These are phyloP conservation scores for Rhypophila decipiens DNA, from an alignment of 495 filamentous ascomycete genomes.

Conservation along the genomic window DNA sequence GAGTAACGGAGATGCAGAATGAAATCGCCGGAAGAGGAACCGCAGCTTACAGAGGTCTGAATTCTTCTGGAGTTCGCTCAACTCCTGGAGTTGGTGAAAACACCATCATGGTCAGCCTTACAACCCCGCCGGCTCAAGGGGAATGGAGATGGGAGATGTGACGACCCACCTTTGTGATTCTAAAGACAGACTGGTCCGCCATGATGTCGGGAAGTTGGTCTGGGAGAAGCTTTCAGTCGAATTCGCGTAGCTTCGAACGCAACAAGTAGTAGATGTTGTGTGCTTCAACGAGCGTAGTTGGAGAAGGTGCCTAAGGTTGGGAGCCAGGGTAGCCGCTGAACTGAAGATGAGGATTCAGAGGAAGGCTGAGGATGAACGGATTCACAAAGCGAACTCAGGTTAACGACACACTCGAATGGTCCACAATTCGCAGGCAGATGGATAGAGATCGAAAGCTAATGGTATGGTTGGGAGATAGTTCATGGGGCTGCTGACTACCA, in stretches of 20 bases:
- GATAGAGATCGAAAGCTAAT: too few species aligned
- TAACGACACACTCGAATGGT: too few species aligned
- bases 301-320: too few species aligned
- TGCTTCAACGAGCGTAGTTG: neutral
- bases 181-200: conserved; percentile 80
- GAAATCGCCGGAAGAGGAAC: neutral
- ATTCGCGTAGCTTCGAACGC: neutral
- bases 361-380: too few species aligned
- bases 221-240: neutral
- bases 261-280: too few species aligned
- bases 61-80: conserved; percentile 73
- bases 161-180: conserved; percentile 65
- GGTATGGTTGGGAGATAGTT: neutral
- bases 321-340: too few species aligned
- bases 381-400: too few species aligned
- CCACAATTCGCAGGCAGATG: too few species aligned
- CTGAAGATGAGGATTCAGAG: too few species aligned
- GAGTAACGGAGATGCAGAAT: neutral
- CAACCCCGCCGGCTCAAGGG: conserved; percentile 14
- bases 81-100: conserved; percentile 50
- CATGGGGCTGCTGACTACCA: neutral
- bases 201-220: conserved; percentile 43
- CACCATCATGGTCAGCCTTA: conserved; percentile 32
- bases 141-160: conserved; percentile 9
- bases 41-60: conserved; percentile 66